phyloP scores from a whole-genome alignment of 495 filamentous ascomycete genomes.

The Hypoxylon rickii region DNA sequence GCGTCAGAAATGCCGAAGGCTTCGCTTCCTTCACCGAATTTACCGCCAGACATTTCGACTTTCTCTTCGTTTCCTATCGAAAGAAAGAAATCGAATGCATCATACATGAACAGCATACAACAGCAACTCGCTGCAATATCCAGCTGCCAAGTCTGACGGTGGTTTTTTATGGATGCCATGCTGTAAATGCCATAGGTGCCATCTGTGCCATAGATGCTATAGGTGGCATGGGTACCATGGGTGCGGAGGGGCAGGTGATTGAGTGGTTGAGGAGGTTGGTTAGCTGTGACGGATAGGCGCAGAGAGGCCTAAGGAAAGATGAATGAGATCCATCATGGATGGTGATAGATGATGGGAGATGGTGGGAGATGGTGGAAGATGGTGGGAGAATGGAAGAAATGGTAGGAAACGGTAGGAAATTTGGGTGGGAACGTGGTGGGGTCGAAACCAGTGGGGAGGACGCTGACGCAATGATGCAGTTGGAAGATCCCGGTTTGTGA shows the following conservation, averaged over 20 bases:
- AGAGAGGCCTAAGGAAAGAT: conserved; percentile 19
- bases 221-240: too few species aligned
- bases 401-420: background rate
- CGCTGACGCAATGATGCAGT: conserved; percentile 35
- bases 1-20: conserved; percentile 25
- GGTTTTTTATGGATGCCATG: too few species aligned
- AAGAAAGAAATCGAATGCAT: conserved; percentile 30
- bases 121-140: conserved; percentile 12
- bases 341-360: too few species aligned
- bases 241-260: background rate
- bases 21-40: conserved; percentile 15
- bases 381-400: too few species aligned
- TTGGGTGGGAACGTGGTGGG: conserved; percentile 26
- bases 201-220: too few species aligned
- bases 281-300: conserved; percentile 20
- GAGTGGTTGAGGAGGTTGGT: conserved; percentile 24
- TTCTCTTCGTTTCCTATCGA: background rate
- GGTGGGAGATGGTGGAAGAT: conserved; percentile 7
- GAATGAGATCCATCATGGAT: too few species aligned
- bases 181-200: too few species aligned
- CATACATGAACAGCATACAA: conserved; percentile 8
- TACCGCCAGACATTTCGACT: conserved; percentile 4
- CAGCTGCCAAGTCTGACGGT: conserved; percentile 19
- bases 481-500: background rate
- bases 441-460: conserved; percentile 32